Evolutionary conservation across 805 yeast species (phyloP).

Genomic region (Monosporozyma unispora): DNA sequence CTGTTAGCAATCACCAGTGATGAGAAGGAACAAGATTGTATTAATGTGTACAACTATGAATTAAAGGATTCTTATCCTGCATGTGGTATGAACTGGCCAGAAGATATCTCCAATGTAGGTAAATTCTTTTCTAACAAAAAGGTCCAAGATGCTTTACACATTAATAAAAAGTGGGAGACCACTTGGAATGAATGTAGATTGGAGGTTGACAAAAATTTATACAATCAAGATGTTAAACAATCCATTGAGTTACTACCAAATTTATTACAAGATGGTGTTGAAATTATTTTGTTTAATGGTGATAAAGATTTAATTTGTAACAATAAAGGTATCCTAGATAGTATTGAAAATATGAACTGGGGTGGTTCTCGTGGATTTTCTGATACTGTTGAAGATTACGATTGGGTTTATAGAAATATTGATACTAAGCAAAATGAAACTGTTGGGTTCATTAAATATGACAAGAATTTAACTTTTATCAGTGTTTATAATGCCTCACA

Average conservation of each 20-base stretch:
- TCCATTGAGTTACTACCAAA: constrained; percentile 60
- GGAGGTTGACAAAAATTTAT: constrained; percentile 44
- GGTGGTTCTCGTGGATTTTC: constrained; percentile 39
- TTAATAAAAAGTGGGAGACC: constrained; percentile 28
- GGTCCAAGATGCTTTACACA: constrained; percentile 46
- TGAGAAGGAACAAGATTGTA: constrained; percentile 40
- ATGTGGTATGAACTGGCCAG: constrained; percentile 94
- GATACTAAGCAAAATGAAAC: constrained; percentile 22
- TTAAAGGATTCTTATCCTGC: constrained; percentile 66
- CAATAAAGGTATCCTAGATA: constrained; percentile 58
- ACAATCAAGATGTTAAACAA: constrained; percentile 46
- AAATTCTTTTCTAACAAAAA: constrained; percentile 42
- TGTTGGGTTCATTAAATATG: constrained; percentile 42
- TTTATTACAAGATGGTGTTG: constrained; percentile 45
- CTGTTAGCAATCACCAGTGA: constrained; percentile 24
- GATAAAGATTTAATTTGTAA: constrained; percentile 87
- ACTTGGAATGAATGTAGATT: constrained; percentile 75
- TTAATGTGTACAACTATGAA: constrained; percentile 76
- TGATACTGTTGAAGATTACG: constrained; percentile 18
- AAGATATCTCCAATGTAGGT: constrained; percentile 42
- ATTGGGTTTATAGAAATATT: constrained; percentile 34
- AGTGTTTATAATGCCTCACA: constrained; percentile 73
- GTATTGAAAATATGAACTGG: constrained; percentile 59
- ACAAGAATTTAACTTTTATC: constrained; percentile 68
- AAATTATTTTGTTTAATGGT: constrained; percentile 74